These are phyloP conservation scores for Jamesozyma piceae DNA, from an alignment of 805 yeast genomes.

Conservation along the genomic window DNA sequence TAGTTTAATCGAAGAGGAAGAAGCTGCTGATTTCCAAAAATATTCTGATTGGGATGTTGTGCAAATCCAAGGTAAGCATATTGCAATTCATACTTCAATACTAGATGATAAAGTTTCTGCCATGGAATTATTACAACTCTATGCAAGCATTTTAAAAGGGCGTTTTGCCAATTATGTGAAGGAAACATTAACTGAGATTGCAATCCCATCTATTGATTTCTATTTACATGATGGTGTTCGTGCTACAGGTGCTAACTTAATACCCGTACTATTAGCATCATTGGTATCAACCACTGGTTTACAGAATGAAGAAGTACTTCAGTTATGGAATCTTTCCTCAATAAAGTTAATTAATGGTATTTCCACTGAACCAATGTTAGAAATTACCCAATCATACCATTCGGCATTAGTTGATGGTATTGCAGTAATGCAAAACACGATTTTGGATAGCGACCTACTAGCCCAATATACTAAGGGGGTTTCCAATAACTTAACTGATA, in stretches of 20 bases:
- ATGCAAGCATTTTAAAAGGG: conserved; percentile 75
- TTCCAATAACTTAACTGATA: conserved; percentile 52
- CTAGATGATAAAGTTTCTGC: conserved; percentile 91
- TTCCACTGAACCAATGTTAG: conserved; percentile 73
- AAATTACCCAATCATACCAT: conserved; percentile 70
- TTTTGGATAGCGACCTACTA: conserved; percentile 49
- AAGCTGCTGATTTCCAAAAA: conserved; percentile 71
- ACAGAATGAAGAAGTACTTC: conserved; percentile 49
- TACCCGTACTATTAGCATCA: conserved; percentile 66
- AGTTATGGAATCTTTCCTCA: conserved; percentile 64
- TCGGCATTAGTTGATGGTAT: conserved; percentile 59
- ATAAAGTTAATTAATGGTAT: conserved; percentile 59
- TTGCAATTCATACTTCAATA: conserved; percentile 91
- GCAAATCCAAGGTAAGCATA: conserved; percentile 80
- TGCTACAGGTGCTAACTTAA: conserved; percentile 76
- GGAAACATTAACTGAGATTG: conserved; percentile 67
- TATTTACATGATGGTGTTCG: conserved; percentile 92
- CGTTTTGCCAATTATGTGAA: conserved; percentile 76
- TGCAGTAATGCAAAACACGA: conserved; percentile 55
- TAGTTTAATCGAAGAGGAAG: conserved; percentile 77
- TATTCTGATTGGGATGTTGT: conserved; percentile 95
- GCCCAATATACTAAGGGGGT: conserved; percentile 49
- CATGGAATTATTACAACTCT: conserved; percentile 74
- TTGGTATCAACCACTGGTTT: conserved; percentile 42
- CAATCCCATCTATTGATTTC: conserved; percentile 82